Evolutionary conservation across 2,329 filamentous ascomycete species (phyloP).

Genomic region (Colletotrichum sp.): DNA sequence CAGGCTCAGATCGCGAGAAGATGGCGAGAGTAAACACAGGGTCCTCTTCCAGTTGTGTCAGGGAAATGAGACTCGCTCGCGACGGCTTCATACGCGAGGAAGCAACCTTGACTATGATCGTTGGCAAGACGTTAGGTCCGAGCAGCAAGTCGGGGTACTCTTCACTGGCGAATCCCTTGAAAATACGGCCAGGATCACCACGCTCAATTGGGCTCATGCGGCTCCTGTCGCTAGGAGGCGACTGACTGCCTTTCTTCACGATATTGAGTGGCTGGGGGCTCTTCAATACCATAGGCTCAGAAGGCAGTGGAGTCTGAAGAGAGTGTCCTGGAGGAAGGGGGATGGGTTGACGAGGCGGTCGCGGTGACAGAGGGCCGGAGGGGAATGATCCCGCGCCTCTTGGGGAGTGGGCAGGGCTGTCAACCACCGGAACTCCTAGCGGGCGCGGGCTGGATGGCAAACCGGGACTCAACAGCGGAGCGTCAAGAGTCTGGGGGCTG

Average conservation of each 20-base stretch:
- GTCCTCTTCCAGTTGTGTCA: constrained; percentile 85
- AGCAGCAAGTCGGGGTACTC: constrained; percentile 87
- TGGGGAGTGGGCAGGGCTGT: constrained; percentile 61
- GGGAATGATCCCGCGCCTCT: constrained; percentile 48
- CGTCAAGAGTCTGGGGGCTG: constrained; percentile 37
- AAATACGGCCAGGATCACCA: constrained; percentile 56
- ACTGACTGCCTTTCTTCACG: constrained; percentile 35
- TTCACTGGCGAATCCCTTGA: constrained; percentile 79
- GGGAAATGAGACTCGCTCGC: constrained; percentile 79
- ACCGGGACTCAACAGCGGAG: constrained; percentile 62
- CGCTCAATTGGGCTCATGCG: constrained; percentile 46
- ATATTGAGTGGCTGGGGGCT: constrained; percentile 47
- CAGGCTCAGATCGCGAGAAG: constrained; percentile 75
- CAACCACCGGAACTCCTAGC: constrained; percentile 28
- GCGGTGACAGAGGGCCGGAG: constrained; percentile 69
- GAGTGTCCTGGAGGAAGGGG: constrained; percentile 75
- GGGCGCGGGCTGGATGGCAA: constrained; percentile 66
- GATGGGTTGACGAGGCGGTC: constrained; percentile 75
- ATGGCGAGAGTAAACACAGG: constrained; percentile 92
- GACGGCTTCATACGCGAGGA: constrained; percentile 96
- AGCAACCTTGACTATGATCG: constrained; percentile 84
- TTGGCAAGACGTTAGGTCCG: constrained; percentile 85
- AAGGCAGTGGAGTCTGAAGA: constrained; percentile 55
- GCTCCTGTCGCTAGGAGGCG: constrained; percentile 31
- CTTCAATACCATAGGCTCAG: constrained; percentile 35